These are phyloP conservation scores for Populus nigra DNA, from an alignment of 345 rosid genomes.

Conservation along the genomic window DNA sequence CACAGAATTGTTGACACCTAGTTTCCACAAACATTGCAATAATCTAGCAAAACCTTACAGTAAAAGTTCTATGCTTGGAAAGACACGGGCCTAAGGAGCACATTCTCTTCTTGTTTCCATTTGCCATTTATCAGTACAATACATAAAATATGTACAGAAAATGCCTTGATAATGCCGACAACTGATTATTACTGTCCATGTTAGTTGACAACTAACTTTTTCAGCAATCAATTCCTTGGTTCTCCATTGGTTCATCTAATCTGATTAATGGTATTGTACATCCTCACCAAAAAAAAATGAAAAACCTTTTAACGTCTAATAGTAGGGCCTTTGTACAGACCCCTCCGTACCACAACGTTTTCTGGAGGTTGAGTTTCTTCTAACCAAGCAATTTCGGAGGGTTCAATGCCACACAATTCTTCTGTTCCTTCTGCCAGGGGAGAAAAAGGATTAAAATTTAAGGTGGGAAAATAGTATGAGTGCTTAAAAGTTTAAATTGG, in stretches of 20 bases:
- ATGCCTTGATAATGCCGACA: slow-evolving; percentile 15
- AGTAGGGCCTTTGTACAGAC: slow-evolving; percentile 66
- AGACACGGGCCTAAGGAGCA: background rate
- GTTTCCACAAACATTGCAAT: background rate
- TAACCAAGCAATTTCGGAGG: slow-evolving; percentile 63
- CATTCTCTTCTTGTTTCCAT: background rate
- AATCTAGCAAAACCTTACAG: background rate
- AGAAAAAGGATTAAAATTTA: background rate
- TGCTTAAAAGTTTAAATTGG: background rate
- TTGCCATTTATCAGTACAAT: background rate
- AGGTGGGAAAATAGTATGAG: background rate
- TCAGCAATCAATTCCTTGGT: slow-evolving; percentile 16
- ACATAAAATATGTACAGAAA: slow-evolving; percentile 13
- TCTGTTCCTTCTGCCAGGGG: slow-evolving; percentile 48
- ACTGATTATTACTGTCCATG: slow-evolving; percentile 17
- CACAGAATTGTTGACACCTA: background rate
- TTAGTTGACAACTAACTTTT: slow-evolving; percentile 22
- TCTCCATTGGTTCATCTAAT: slow-evolving; percentile 17
- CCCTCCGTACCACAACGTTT: slow-evolving; percentile 67
- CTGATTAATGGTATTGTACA: slow-evolving; percentile 7
- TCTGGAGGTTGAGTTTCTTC: slow-evolving; percentile 86
- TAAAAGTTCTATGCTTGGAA: background rate
- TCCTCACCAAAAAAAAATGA: background rate
- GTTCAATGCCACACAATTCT: slow-evolving; percentile 50
- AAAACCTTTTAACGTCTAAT: slow-evolving; percentile 43